Percentiles rank a stretch among this genome's conserved stretches.
These are phyloP conservation scores for Suhomyces guaymorum DNA, from an alignment of 1,139 yeast species.

Conservation along the genomic window DNA sequence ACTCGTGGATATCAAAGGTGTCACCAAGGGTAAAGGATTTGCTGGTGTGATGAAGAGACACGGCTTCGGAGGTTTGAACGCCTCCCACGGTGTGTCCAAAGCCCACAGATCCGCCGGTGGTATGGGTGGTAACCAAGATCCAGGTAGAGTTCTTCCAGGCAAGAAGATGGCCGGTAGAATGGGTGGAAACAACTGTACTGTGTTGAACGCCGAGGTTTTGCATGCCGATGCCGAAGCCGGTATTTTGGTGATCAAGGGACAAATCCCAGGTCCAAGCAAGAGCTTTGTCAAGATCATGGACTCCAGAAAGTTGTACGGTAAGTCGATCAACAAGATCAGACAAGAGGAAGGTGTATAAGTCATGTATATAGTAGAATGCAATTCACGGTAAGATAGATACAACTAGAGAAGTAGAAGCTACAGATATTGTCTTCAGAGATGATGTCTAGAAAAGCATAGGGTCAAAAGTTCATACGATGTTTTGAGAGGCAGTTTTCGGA, in stretches of 20 bases:
- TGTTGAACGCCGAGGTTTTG: slow-evolving; percentile 73
- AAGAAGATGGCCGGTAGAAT: slow-evolving; percentile 98
- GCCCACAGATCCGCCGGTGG: slow-evolving; percentile 98
- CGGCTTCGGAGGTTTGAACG: slow-evolving; percentile 87
- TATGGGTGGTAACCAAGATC: slow-evolving; percentile 91
- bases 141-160: slow-evolving; percentile 95
- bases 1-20: slow-evolving; percentile 74
- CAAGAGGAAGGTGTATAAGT: slow-evolving; percentile 7
- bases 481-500: too few species aligned
- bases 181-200: slow-evolving; percentile 79
- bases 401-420: too few species aligned
- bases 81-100: slow-evolving; percentile 93
- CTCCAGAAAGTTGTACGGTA: slow-evolving; percentile 54
- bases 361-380: slow-evolving; percentile 5
- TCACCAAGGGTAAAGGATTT: slow-evolving; percentile 93
- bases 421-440: too few species aligned
- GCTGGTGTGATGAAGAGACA: slow-evolving; percentile 98
- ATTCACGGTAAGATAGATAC: too few species aligned
- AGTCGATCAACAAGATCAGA: slow-evolving; percentile 23
- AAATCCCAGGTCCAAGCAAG: slow-evolving; percentile 88
- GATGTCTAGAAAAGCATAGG: too few species aligned
- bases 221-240: slow-evolving; percentile 82
- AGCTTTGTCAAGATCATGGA: slow-evolving; percentile 75
- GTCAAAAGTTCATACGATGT: too few species aligned
- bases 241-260: slow-evolving; percentile 80